Conservation (phyloP, 2,329 filamentous ascomycete species). For the Scopulariopsis brevicaulis region DNA sequence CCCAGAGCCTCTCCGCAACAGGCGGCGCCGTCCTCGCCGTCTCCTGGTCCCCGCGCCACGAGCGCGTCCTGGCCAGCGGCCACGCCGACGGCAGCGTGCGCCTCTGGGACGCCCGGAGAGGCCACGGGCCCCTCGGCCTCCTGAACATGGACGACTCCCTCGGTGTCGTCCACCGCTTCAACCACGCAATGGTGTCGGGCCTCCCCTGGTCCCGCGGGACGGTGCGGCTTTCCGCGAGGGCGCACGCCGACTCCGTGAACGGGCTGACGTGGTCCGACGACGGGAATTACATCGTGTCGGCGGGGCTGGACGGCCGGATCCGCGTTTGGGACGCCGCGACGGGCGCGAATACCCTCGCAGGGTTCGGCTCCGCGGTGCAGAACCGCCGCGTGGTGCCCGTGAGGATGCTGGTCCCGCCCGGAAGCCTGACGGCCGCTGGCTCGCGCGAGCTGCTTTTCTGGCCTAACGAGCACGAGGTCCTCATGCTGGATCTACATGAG, state of each 20-base stretch:
- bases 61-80: slow-evolving; percentile 72
- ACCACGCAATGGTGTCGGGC: slow-evolving; percentile 18
- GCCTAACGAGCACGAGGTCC: slow-evolving; percentile 70
- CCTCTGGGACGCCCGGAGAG: slow-evolving; percentile 78
- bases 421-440: slow-evolving; percentile 34
- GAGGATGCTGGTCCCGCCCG: slow-evolving; percentile 53
- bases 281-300: slow-evolving; percentile 63
- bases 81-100: slow-evolving; percentile 76
- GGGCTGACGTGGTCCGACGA: slow-evolving; percentile 76
- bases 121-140: slow-evolving; percentile 62
- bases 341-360: slow-evolving; percentile 77
- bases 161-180: slow-evolving; percentile 42
- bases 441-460: slow-evolving; percentile 63
- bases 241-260: slow-evolving; percentile 76
- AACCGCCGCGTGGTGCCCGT: slow-evolving; percentile 56
- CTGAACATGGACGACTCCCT: slow-evolving; percentile 77
- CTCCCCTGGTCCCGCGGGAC: slow-evolving; percentile 16
- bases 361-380: slow-evolving; percentile 72
- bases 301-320: slow-evolving; percentile 74
- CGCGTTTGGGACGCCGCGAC: slow-evolving; percentile 76
- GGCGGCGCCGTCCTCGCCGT: slow-evolving; percentile 56
- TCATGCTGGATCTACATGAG: slow-evolving; percentile 69
- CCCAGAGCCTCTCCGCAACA: slow-evolving; percentile 60
- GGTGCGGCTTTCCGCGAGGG: slow-evolving; percentile 42
- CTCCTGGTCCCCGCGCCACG: slow-evolving; percentile 71